phyloP scores from a whole-genome alignment of 345 rosid species.

The Reutealis trisperma region DNA sequence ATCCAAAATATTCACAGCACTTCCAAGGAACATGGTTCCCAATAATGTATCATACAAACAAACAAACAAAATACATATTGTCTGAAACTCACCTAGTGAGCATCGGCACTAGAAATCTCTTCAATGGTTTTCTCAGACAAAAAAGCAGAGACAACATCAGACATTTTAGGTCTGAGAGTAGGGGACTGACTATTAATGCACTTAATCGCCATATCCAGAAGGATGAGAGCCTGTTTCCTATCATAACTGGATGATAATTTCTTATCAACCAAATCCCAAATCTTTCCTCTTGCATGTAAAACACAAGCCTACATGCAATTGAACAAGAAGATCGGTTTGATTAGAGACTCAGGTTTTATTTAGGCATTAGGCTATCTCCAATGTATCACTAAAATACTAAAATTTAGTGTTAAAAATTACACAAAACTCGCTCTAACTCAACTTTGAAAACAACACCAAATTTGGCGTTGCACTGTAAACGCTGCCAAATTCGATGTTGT shows the following conservation, averaged over 20 bases:
- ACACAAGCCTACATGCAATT: slow-evolving; percentile 18
- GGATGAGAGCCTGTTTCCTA: neutral
- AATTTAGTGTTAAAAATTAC: too few species aligned
- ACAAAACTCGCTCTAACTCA: too few species aligned
- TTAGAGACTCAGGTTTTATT: neutral
- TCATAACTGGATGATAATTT: neutral
- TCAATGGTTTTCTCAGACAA: neutral
- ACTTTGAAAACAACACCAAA: too few species aligned
- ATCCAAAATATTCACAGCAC: too few species aligned
- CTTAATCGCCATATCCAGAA: slow-evolving; percentile 6
- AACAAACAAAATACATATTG: too few species aligned
- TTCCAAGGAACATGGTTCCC: too few species aligned
- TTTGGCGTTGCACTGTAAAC: too few species aligned
- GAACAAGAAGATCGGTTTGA: neutral
- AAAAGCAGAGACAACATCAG: slow-evolving; percentile 10
- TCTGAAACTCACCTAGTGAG: too few species aligned
- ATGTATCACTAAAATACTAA: too few species aligned
- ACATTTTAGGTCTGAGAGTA: slow-evolving; percentile 12
- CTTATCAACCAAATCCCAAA: slow-evolving; percentile 2
- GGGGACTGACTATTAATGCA: neutral
- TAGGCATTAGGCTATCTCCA: too few species aligned
- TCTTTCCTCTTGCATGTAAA: neutral
- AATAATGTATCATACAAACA: too few species aligned
- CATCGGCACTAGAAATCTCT: neutral
- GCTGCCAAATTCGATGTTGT: too few species aligned